Evolutionary conservation across 257 asterid species (phyloP).

Genomic region (Solanum peruvianum): DNA sequence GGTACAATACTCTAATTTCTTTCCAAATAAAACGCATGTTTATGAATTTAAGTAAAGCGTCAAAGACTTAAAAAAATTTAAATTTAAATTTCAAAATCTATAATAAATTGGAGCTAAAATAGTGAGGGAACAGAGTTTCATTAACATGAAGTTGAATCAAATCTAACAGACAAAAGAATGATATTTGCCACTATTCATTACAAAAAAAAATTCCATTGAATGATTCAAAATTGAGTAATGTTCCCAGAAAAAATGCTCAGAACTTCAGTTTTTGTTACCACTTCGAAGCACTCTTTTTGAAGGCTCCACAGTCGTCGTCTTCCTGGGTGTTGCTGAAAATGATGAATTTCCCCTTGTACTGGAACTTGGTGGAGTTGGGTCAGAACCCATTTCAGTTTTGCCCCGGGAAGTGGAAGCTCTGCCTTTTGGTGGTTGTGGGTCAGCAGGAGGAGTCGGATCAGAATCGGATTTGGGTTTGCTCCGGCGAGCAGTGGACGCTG

Average conservation of each 20-base stretch:
- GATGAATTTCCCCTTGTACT: neutral
- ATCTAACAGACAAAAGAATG: neutral
- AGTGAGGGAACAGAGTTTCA: neutral
- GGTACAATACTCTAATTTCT: too few relatives aligned
- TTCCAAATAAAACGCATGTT: accelerated
- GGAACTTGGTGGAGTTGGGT: neutral
- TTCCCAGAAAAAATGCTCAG: neutral
- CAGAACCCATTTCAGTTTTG: neutral
- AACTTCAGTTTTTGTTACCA: neutral
- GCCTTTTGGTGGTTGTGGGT: neutral
- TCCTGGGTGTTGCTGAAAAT: neutral
- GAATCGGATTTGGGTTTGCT: neutral
- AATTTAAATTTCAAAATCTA: neutral
- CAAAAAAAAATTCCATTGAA: neutral
- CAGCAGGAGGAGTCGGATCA: neutral
- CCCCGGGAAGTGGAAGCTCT: neutral
- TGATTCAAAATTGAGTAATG: neutral
- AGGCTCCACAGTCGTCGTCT: neutral
- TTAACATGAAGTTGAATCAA: neutral
- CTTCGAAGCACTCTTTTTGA: neutral
- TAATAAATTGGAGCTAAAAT: neutral
- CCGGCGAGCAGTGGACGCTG: neutral
- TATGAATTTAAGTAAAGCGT: too few relatives aligned
- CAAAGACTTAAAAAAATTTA: neutral
- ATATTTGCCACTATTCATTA: neutral